These are phyloP conservation scores for Coelomomyces lativittatus DNA, from an alignment of 371 early-diverging fungal genomes.

Conservation along the genomic window DNA sequence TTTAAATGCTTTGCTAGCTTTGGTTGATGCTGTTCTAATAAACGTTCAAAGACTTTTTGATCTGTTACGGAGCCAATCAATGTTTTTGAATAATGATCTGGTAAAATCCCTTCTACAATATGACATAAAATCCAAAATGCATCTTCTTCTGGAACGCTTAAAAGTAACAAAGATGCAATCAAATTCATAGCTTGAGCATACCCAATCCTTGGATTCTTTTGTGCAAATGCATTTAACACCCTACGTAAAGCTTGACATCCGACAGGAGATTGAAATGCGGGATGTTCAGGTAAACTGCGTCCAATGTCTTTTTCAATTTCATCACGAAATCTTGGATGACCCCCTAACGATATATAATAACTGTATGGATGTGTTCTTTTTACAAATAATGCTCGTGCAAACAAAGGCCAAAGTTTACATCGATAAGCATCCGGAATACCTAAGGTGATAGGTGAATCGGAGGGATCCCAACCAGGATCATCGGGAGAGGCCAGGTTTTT, in stretches of 20 bases:
- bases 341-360: not conserved
- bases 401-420: not conserved
- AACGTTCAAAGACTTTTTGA: conserved; percentile 30
- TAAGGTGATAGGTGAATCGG: too few relatives aligned
- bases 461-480: too few relatives aligned
- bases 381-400: too few relatives aligned
- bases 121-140: conserved; percentile 44
- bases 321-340: conserved; percentile 7
- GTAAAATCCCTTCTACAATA: conserved; percentile 15
- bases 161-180: conserved; percentile 34
- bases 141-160: conserved; percentile 40
- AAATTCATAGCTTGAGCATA: conserved; percentile 54
- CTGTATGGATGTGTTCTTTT: too few relatives aligned
- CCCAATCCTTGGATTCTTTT: conserved; percentile 43
- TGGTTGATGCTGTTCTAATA: conserved; percentile 28
- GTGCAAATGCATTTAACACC: conserved; percentile 37
- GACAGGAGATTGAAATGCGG: conserved; percentile 32
- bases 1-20: conserved; percentile 19
- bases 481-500: too few relatives aligned
- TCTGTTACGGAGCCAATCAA: conserved; percentile 46
- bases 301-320: conserved; percentile 51
- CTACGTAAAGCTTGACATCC: conserved; percentile 42
- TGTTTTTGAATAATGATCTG: conserved; percentile 47
- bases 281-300: conserved; percentile 40
- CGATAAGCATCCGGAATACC: not conserved